Evolutionary conservation across 139 green algal genomes (phyloP).

Genomic region (Gonium pectorale): DNA sequence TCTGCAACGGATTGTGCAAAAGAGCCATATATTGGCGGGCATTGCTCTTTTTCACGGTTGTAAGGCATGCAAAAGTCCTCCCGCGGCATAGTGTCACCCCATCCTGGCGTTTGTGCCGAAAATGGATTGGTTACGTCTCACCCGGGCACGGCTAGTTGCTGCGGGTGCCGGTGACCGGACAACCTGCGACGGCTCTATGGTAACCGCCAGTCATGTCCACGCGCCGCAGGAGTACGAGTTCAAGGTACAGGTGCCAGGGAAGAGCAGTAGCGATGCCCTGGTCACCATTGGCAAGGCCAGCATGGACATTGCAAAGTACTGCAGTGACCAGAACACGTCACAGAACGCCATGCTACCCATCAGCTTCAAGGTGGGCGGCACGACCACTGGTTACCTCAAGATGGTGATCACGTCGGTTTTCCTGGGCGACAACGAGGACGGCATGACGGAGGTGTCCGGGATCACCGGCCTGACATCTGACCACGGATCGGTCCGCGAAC

Average conservation of each 20-base stretch:
- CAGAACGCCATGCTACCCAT: conserved; percentile 54
- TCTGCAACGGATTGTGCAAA: too few species aligned
- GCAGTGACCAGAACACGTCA: conserved; percentile 14
- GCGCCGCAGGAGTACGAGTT: conserved; percentile 66
- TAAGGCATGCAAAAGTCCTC: too few species aligned
- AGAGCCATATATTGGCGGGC: too few species aligned
- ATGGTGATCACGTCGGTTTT: conserved; percentile 49
- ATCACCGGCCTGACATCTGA: conserved; percentile 60
- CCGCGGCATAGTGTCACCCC: too few species aligned
- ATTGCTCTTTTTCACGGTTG: too few species aligned
- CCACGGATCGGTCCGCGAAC: conserved; percentile 35
- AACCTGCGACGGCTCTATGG: too few species aligned
- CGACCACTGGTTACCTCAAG: conserved; percentile 62
- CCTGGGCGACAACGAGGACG: conserved; percentile 53
- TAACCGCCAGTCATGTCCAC: too few species aligned
- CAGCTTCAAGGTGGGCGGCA: conserved; percentile 52
- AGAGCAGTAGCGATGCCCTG: conserved; percentile 31
- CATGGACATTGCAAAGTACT: conserved; percentile 63
- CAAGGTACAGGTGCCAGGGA: conserved; percentile 64
- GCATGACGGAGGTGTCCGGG: conserved; percentile 64
- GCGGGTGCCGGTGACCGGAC: too few species aligned
- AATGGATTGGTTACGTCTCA: too few species aligned
- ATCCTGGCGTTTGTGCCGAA: too few species aligned
- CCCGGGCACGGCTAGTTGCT: too few species aligned
- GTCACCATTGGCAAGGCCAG: conserved; percentile 62